Evolutionary conservation across 1,284 basidiomycete species (phyloP).

Genomic region (Athelia psychrophila): DNA sequence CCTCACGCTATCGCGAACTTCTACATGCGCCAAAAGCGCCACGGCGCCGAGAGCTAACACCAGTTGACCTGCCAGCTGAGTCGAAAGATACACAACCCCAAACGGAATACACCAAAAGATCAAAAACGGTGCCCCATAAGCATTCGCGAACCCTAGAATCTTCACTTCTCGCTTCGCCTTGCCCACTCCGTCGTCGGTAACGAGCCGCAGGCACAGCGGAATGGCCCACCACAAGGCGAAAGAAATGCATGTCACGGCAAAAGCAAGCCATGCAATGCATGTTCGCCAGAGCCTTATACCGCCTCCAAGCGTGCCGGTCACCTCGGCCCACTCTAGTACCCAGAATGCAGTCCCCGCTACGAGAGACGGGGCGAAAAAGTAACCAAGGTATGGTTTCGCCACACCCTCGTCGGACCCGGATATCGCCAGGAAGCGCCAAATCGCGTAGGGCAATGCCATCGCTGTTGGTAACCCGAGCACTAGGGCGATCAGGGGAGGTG

Average conservation of each 20-base stretch:
- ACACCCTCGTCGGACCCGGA: constrained; percentile 77
- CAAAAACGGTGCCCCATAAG: constrained; percentile 85
- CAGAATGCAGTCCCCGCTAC: constrained; percentile 65
- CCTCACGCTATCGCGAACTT: constrained; percentile 76
- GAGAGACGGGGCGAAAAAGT: constrained; percentile 56
- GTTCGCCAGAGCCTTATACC: constrained; percentile 54
- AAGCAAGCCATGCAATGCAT: constrained; percentile 56
- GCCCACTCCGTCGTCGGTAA: constrained; percentile 18
- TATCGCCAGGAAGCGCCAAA: constrained; percentile 59
- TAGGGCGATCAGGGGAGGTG: constrained; percentile 58
- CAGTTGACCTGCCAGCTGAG: constrained; percentile 83
- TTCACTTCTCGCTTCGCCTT: constrained; percentile 47
- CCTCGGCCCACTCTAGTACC: constrained; percentile 79
- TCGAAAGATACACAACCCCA: constrained; percentile 61
- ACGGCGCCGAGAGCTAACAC: constrained; percentile 63
- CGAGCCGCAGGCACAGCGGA: constrained; percentile 72
- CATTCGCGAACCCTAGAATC: constrained; percentile 88
- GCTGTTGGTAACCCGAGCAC: constrained; percentile 55
- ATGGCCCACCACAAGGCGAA: constrained; percentile 65
- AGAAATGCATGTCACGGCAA: constrained; percentile 53
- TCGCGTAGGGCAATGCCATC: constrained; percentile 53
- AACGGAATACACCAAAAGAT: constrained; percentile 76
- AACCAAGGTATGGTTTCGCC: constrained; percentile 61
- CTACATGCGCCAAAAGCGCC: constrained; percentile 70
- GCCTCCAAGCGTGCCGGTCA: constrained; percentile 39